Evolutionary conservation across 768 basidiomycete genomes (phyloP).

Genomic region (Trametes coccinea): DNA sequence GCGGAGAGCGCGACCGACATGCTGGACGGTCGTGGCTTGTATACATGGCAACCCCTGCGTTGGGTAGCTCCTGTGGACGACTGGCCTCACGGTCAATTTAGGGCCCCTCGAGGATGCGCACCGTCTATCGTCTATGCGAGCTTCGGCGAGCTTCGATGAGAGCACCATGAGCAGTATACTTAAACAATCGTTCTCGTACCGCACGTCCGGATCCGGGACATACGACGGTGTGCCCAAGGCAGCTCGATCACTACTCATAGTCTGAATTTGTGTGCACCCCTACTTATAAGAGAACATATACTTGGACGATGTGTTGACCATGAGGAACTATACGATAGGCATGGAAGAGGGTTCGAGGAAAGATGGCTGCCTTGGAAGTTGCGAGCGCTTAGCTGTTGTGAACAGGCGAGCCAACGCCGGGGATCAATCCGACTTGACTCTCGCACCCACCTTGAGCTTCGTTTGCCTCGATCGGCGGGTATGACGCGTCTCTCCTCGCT

Average conservation of each 20-base stretch:
- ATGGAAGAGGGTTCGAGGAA: no score
- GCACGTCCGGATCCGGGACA: no score
- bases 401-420: neutral
- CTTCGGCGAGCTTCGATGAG: neutral
- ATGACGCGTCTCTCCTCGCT: no score
- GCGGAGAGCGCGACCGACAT: neutral
- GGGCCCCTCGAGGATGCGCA: neutral
- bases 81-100: neutral
- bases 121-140: neutral
- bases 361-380: no score
- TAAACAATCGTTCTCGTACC: no score
- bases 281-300: no score
- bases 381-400: neutral
- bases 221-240: no score
- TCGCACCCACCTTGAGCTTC: neutral
- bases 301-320: no score
- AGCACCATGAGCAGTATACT: neutral
- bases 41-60: neutral
- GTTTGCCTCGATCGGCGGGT: no score
- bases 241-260: no score
- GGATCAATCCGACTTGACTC: neutral
- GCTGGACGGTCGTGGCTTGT: conserved; percentile 1
- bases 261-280: no score
- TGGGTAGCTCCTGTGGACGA: neutral
- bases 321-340: no score